phyloP scores from a whole-genome alignment of 805 yeast species.

The Hanseniaspora osmophila region DNA sequence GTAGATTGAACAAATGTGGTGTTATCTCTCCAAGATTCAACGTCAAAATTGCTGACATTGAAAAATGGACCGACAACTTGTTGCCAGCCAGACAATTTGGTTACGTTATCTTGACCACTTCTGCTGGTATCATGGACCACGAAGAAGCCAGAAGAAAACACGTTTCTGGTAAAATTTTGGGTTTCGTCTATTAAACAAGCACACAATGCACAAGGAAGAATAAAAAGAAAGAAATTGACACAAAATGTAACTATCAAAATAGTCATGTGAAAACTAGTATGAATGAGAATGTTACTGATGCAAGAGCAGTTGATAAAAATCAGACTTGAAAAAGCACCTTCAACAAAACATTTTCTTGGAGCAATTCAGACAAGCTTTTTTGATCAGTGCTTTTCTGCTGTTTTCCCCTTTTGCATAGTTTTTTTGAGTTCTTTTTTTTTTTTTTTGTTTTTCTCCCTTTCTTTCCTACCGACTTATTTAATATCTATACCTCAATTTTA shows the following conservation, averaged over 20 bases:
- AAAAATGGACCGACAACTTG: conserved; percentile 96
- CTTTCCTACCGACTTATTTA: neutral
- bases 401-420: too few relatives aligned
- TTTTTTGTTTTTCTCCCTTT: neutral
- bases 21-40: conserved; percentile 97
- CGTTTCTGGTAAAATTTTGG: conserved; percentile 97
- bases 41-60: conserved; percentile 88
- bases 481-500: neutral
- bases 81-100: conserved; percentile 99
- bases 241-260: too few relatives aligned
- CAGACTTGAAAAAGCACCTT: too few relatives aligned
- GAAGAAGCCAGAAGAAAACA: conserved; percentile 99
- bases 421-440: neutral
- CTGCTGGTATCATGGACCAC: conserved; percentile 99
- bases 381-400: neutral
- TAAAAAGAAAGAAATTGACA: too few relatives aligned
- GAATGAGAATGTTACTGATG: too few relatives aligned
- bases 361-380: too few relatives aligned
- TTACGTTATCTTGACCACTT: conserved; percentile 92
- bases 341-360: too few relatives aligned
- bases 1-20: conserved; percentile 98
- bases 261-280: too few relatives aligned
- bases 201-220: too few relatives aligned
- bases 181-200: conserved; percentile 72
- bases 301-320: too few relatives aligned